Evolutionary conservation across 352 stramenopile genomes (phyloP), one percentile per base, ranked within the genome.

Genomic region (Lagenidium sp.): DNA sequence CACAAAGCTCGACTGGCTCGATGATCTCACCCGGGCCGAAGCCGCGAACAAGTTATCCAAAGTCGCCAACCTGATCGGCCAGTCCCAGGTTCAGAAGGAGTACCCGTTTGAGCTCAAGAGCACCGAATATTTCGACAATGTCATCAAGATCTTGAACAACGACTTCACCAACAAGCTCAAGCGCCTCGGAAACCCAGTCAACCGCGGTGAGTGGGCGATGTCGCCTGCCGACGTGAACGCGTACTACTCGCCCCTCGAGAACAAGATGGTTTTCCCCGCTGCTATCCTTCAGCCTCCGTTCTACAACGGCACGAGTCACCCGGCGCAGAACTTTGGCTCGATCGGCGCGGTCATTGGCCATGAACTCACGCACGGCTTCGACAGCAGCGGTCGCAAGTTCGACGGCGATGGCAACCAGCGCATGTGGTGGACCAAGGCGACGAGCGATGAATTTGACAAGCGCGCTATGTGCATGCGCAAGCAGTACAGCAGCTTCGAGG

Each of bases 331-430:
- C 41, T 97, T 89, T 53, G 88, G 86, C 7, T 65, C 73, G 0
- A 94, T 97, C 46, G 85, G 85, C 13, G 78, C 83, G 19, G 73
- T 97, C 22, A 83, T 95, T 5, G 90, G 84, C 0, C 90, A 97
- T 50, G 90, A 97, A 60, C 94, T 97, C 59, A 94, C 82, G 8
- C 90, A 97, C 44, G 90, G 85, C 0, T 97, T 96, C 47, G 90
- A 97, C 53, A 82, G 94, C 46, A 75, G 90, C 51, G 89, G 87
- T 35, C 61, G 73, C 5, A 85, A 95, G 36, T 95, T 75, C 36
- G 69, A 86, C 43, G 79, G 48, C 21, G 54, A 80, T 32, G 89
- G 89, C n/a, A 95, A 94, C 39, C 75, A 95, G 65, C 66, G 83
- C 7, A 66, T 85, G 56, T 97, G 90, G 86, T 97, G 90, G 87